Percentiles rank a stretch among this genome's conserved stretches.
phyloP scores from a whole-genome alignment of 2,329 filamentous ascomycete species.

The Pyrenochaeta sp. region DNA sequence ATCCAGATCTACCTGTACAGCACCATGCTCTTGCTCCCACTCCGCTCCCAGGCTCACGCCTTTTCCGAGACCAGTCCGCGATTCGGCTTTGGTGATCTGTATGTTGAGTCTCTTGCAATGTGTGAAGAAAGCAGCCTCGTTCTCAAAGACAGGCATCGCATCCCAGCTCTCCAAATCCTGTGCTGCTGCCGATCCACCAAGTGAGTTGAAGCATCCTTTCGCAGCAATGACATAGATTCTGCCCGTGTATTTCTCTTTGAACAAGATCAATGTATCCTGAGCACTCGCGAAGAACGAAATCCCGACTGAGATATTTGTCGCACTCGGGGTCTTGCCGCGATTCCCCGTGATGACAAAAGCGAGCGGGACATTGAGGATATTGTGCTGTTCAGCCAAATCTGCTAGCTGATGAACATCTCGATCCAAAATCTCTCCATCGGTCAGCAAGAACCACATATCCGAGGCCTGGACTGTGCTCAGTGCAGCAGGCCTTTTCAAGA shows the following conservation, averaged over 20 bases:
- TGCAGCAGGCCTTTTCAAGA: constrained; percentile 26
- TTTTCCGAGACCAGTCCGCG: constrained; percentile 12
- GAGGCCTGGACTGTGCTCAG: constrained; percentile 28
- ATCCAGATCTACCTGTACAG: constrained; percentile 30
- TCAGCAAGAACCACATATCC: constrained; percentile 44
- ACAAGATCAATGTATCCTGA: constrained; percentile 40
- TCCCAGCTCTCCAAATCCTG: constrained; percentile 33
- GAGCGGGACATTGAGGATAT: constrained; percentile 29
- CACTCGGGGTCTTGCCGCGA: constrained; percentile 23
- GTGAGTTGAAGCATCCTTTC: constrained; percentile 40
- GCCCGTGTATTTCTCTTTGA: constrained; percentile 34
- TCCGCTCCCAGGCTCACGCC: constrained; percentile 28
- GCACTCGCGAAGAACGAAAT: constrained; percentile 45
- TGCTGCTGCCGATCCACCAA: constrained; percentile 21
- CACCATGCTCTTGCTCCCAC: constrained; percentile 29
- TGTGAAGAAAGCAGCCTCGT: constrained; percentile 27
- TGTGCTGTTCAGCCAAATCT: constrained; percentile 22
- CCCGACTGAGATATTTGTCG: constrained; percentile 43
- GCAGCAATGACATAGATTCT: constrained; percentile 38
- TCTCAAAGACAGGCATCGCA: constrained; percentile 21
- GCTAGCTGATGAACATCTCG: constrained; percentile 30
- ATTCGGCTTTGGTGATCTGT: constrained; percentile 22
- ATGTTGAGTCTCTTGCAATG: constrained; percentile 24
- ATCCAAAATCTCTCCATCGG: constrained; percentile 40
- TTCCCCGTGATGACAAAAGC: constrained; percentile 35